Conservation (phyloP, 1,139 yeast genomes). For the Wickerhamomyces sp. region DNA sequence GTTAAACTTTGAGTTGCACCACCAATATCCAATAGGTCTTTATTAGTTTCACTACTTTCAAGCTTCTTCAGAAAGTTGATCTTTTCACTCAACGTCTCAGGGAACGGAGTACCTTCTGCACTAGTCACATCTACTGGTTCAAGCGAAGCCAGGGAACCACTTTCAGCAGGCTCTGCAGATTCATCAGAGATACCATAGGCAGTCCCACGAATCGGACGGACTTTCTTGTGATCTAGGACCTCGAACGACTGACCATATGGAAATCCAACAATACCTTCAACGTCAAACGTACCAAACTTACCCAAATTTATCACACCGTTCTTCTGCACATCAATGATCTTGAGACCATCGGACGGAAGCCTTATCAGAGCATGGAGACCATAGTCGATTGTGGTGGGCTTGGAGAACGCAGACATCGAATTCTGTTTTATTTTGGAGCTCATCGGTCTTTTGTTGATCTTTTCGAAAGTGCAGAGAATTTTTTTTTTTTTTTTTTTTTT, state of each 20-base stretch:
- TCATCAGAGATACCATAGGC: slow-evolving; percentile 22
- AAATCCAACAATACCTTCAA: slow-evolving; percentile 69
- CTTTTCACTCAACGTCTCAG: slow-evolving; percentile 22
- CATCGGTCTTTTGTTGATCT: neutral
- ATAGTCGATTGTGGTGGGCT: slow-evolving; percentile 24
- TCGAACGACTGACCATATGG: slow-evolving; percentile 91
- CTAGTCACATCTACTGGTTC: slow-evolving; percentile 24
- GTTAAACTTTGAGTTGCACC: slow-evolving; percentile 69
- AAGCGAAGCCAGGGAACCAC: slow-evolving; percentile 22
- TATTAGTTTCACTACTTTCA: slow-evolving; percentile 54
- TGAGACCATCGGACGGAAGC: slow-evolving; percentile 76
- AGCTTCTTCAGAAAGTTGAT: slow-evolving; percentile 24
- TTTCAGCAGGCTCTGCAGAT: slow-evolving; percentile 26
- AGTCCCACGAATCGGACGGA: slow-evolving; percentile 42
- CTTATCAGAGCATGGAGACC: slow-evolving; percentile 51
- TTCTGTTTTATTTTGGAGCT: too few relatives aligned
- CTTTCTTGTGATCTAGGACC: slow-evolving; percentile 53
- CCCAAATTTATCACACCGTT: slow-evolving; percentile 69
- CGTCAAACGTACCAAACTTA: slow-evolving; percentile 82
- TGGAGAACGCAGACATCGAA: slow-evolving; percentile 1
- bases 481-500: neutral
- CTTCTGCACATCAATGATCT: slow-evolving; percentile 58
- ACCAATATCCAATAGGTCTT: slow-evolving; percentile 68
- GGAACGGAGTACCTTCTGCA: slow-evolving; percentile 27
- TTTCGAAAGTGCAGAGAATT: neutral